Base-by-base conservation (phyloP, 2,329 filamentous ascomycete species). In the Thielaviopsis populi region DNA sequence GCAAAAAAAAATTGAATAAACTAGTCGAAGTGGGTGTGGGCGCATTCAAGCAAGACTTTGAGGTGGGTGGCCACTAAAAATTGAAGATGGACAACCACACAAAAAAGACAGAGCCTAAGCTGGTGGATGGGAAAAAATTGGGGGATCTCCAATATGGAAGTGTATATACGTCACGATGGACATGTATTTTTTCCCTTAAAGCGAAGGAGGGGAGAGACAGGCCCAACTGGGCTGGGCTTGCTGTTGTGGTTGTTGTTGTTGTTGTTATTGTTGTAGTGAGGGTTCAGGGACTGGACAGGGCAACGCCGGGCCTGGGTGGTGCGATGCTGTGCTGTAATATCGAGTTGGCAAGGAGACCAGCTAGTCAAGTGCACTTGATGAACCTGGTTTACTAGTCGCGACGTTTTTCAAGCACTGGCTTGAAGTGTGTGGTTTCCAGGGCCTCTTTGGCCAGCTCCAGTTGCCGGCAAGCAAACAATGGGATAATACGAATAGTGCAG, bases 1-100 rank as follows among this genome's bases (percentile, higher is more conserved):
- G 30, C 46, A 50, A 61, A 30, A 48, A 41, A 53, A 63, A 56
- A 56, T 42, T 59, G 54, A 59, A 54, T 24, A 62, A 63, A 63
- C 62, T 63, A 63, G 62, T 40, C 22, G 42, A 63, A 63, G 62
- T 63, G 53, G 61, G 30, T 56, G 61, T 63, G 53, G 53, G 62
- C 62, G 62, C 62, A 54, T 63, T 63, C n/a, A 54, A 40, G n/a
- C 42, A 56, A 27, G n/a, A 33, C 13, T 33, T 56, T 56, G 53
- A 17, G 27, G 53, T 56, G 53, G 53, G 53, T 56, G 30, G 53
- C 53, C 60, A 53, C 43, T 62, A 62, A 30, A 53, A 53, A 62
- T 40, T 40, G 37, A 63, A 59, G 27, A 19, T 42, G 56, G 42
- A 59, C 53, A 56, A 56, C 30, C 53, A 56, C 41, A 56, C 37